Conservation (phyloP, 192 early-diverging fungal species). For the Podila epigama region DNA sequence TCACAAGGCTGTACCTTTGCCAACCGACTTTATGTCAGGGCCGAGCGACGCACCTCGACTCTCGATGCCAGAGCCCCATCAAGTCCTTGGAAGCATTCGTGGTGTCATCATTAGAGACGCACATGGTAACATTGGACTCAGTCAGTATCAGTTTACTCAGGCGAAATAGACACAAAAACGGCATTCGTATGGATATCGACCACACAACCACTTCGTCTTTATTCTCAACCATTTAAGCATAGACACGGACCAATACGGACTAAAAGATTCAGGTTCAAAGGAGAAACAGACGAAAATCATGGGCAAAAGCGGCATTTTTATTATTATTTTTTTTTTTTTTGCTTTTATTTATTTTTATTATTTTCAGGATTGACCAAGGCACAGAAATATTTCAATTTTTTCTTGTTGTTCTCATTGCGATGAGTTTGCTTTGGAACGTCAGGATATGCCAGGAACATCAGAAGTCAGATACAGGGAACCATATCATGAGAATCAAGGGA, state of each 20-base stretch:
- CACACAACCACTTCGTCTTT: too few relatives aligned
- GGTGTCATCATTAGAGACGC: slow-evolving; percentile 64
- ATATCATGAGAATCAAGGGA: too few relatives aligned
- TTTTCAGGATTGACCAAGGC: background rate
- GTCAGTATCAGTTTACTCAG: slow-evolving; percentile 56
- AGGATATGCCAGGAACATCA: background rate
- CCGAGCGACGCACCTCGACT: slow-evolving; percentile 57
- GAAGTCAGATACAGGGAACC: too few relatives aligned
- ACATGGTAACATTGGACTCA: slow-evolving; percentile 65
- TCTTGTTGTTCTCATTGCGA: background rate
- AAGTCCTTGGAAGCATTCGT: slow-evolving; percentile 57
- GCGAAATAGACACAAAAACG: slow-evolving; percentile 23
- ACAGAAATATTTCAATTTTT: background rate
- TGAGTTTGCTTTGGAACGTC: background rate
- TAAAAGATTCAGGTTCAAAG: too few relatives aligned
- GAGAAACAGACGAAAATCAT: background rate
- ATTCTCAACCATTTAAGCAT: too few relatives aligned
- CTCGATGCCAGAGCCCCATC: slow-evolving; percentile 65
- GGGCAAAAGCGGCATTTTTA: background rate
- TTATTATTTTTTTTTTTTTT: background rate
- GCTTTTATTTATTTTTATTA: background rate
- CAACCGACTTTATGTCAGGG: slow-evolving; percentile 65
- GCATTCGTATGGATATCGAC: background rate
- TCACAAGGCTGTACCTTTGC: slow-evolving; percentile 59
- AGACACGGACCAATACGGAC: background rate